These are phyloP conservation scores for Alloteropsis semialata DNA, from an alignment of 176 grass and related monocot genomes.

Conservation along the genomic window DNA sequence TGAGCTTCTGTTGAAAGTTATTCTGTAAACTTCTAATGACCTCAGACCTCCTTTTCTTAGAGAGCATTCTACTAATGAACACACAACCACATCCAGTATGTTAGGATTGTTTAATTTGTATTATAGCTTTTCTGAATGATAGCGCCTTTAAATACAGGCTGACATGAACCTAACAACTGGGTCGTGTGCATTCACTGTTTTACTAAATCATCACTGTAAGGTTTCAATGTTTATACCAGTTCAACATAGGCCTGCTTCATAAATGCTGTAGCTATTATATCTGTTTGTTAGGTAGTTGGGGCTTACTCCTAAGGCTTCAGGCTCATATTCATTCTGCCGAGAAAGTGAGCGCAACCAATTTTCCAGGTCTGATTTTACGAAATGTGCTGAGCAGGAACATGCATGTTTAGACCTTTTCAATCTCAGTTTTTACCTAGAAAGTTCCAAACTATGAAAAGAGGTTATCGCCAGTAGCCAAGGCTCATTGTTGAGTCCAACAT, in stretches of 20 bases:
- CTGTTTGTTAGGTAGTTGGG: not conserved
- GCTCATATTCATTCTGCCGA: not conserved
- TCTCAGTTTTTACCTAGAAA: not conserved
- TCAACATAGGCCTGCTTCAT: not conserved
- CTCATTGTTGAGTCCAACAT: not conserved
- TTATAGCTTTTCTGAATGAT: not conserved
- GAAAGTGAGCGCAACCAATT: not conserved
- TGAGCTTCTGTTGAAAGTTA: not conserved
- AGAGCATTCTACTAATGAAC: not conserved
- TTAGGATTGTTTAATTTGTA: not conserved
- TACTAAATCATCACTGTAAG: not conserved
- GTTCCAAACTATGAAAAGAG: not conserved
- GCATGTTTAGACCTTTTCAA: not conserved
- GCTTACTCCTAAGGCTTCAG: not conserved
- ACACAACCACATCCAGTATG: not conserved
- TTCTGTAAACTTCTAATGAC: not conserved
- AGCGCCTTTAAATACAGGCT: not conserved
- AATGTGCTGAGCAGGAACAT: not conserved
- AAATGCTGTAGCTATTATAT: not conserved
- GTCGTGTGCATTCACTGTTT: not conserved
- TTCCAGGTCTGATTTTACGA: not conserved
- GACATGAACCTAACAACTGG: not conserved
- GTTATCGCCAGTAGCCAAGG: not conserved
- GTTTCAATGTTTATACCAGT: not conserved
- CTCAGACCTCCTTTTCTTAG: not conserved